These are phyloP conservation scores for Capsicum pubescens DNA, from an alignment of 257 asterid species.

Conservation along the genomic window DNA sequence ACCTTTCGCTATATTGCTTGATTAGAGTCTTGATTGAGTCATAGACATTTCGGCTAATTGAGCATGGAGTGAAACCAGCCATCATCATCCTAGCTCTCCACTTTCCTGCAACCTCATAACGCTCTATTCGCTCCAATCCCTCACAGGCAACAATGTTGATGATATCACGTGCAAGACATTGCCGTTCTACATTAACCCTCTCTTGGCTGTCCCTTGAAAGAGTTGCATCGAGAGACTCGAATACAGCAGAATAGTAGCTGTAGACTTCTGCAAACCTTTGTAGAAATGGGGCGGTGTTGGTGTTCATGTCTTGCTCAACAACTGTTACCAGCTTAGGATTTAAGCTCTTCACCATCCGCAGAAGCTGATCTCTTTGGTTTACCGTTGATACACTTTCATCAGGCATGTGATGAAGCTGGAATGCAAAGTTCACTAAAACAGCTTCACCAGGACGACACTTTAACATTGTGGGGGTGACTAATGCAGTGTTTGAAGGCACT, in stretches of 20 bases:
- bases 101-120: constrained; percentile 93
- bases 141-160: constrained; percentile 88
- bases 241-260: constrained; percentile 74
- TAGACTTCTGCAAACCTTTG: constrained; percentile 82
- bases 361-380: constrained; percentile 82
- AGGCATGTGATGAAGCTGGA: constrained; percentile 98
- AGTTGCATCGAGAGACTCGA: constrained; percentile 86
- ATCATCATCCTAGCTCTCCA: constrained; percentile 98
- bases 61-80: constrained; percentile 83
- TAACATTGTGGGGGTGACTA: constrained; percentile 62
- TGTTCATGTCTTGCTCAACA: constrained; percentile 90
- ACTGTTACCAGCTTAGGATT: constrained; percentile 82
- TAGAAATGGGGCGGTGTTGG: constrained; percentile 84
- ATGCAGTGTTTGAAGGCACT: constrained; percentile 64
- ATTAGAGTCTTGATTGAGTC: constrained; percentile 64
- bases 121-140: constrained; percentile 89
- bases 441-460: constrained; percentile 69
- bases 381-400: constrained; percentile 89
- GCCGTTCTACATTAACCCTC: constrained; percentile 85
- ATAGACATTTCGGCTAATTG: constrained; percentile 63
- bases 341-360: constrained; percentile 85
- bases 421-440: constrained; percentile 80
- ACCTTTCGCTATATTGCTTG: constrained; percentile 68
- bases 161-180: constrained; percentile 91
- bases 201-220: constrained; percentile 77